Base-by-base conservation (phyloP, 192 early-diverging fungal species). In the Linnemannia hyalina region DNA sequence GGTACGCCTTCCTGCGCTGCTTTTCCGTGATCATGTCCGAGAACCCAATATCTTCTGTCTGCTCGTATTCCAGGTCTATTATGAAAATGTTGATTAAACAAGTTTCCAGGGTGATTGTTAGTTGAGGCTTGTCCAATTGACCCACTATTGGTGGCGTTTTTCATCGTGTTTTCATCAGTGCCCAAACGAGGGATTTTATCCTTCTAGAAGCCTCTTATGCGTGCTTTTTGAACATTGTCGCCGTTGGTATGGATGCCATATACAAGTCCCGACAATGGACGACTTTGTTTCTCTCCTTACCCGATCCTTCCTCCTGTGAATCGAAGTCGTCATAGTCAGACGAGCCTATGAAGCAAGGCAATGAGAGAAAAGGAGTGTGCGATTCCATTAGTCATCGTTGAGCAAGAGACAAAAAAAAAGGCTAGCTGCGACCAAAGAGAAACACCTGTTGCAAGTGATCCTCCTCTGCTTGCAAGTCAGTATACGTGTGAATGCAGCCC, bases 1-100 rank as follows among this genome's bases (percentile, higher is more conserved):
- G 89, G 83, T 95, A 96, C n/a, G 81, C 88, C 75, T 92, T 92
- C 70, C 91, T 92, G 23, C 90, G 81, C 76, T 93, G 90, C 69
- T 90, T 90, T 60, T 93, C 93, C 13, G 91, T 82, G 49, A 94
- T 82, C 40, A 93, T 92, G 42, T 92, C 91, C 20, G 82, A 89
- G 80, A 95, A 95, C 0, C 82, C 92, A 52, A 90, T 81, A 60
- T 93, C 93, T 29, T 89, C 93, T 42, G 87, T 87, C 46, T 89
- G 87, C 47, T 92, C 91, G 26, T 95, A 93, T 41, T 88, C 85
- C 55, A 88, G 73, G 55, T 87, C 85, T 83, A 23, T 54, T 20
- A 60, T 60, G 9, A 23, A 55, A 32, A 29, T 52, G 5, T 52
- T 9, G 4, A 26, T 60, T 23, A 9, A 60, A n/a, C n/a, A 60